Percentiles rank a stretch among this genome's conserved stretches.
Conservation (phyloP, 257 asterid genomes). For the Scutellaria baicalensis region DNA sequence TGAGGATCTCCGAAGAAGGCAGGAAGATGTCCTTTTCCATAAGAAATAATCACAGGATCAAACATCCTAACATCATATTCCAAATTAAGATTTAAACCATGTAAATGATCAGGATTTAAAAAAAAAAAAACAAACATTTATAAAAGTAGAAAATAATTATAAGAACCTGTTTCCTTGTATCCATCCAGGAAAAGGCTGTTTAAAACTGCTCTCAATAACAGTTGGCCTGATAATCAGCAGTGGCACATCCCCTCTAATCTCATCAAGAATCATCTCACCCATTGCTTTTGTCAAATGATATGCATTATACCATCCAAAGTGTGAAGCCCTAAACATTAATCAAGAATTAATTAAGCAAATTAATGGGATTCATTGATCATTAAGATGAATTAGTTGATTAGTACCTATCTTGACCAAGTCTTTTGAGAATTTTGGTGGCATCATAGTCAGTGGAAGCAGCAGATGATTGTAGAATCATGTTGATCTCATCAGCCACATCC, state of each 20-base stretch:
- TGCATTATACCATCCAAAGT: constrained; percentile 34
- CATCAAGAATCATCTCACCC: constrained; percentile 46
- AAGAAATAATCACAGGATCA: constrained; percentile 34
- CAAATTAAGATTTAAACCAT: not conserved
- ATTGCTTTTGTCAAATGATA: constrained; percentile 45
- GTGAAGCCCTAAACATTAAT: constrained; percentile 20
- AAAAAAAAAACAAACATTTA: not conserved
- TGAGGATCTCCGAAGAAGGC: constrained; percentile 32
- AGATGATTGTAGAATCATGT: constrained; percentile 4
- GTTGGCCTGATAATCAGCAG: constrained; percentile 38
- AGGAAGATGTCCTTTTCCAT: constrained; percentile 47
- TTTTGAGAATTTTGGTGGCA: not conserved
- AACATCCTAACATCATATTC: constrained; percentile 21
- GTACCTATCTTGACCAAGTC: constrained; percentile 13
- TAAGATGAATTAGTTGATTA: not conserved
- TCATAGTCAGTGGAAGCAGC: not conserved
- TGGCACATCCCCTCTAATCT: constrained; percentile 34
- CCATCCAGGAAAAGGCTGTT: constrained; percentile 48
- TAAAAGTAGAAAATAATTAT: not conserved
- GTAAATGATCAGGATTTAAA: not conserved
- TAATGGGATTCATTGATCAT: too few relatives aligned
- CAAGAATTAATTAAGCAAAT: too few relatives aligned
- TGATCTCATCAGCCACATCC: constrained; percentile 15
- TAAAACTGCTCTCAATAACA: constrained; percentile 31
- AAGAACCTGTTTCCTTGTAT: constrained; percentile 48